Percentiles rank a stretch among this genome's conserved stretches.
Conservation (phyloP, 139 green algal species). For the Tetraselmis chui region DNA sequence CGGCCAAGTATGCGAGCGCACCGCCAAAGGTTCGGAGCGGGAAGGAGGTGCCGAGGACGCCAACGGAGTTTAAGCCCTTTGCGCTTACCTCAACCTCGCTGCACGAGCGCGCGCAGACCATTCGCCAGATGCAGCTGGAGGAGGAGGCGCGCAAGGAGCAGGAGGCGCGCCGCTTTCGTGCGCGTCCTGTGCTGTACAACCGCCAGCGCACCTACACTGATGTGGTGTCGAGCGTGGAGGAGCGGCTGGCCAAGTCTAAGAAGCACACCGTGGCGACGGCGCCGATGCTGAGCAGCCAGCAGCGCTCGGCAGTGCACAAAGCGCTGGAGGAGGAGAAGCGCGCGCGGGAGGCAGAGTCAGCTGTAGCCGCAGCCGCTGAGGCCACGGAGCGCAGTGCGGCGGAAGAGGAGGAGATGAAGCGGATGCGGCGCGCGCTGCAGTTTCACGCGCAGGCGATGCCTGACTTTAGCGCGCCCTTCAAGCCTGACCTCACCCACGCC, state of each 20-base stretch:
- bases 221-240: background rate
- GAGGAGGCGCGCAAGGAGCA: background rate
- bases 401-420: background rate
- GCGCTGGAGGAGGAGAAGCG: background rate
- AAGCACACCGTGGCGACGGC: background rate
- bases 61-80: background rate
- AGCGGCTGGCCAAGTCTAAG: background rate
- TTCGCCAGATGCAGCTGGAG: background rate
- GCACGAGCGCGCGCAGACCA: background rate
- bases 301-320: background rate
- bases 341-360: background rate
- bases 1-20: background rate
- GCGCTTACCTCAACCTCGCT: background rate
- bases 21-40: background rate
- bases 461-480: background rate
- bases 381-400: background rate
- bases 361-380: background rate
- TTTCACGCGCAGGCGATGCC: background rate
- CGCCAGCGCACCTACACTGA: background rate
- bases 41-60: background rate
- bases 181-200: background rate
- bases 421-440: background rate
- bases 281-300: background rate
- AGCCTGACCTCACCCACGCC: background rate
- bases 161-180: background rate